Conservation (phyloP, 2,329 filamentous ascomycete species). For the Cordyceps pruinosa region DNA sequence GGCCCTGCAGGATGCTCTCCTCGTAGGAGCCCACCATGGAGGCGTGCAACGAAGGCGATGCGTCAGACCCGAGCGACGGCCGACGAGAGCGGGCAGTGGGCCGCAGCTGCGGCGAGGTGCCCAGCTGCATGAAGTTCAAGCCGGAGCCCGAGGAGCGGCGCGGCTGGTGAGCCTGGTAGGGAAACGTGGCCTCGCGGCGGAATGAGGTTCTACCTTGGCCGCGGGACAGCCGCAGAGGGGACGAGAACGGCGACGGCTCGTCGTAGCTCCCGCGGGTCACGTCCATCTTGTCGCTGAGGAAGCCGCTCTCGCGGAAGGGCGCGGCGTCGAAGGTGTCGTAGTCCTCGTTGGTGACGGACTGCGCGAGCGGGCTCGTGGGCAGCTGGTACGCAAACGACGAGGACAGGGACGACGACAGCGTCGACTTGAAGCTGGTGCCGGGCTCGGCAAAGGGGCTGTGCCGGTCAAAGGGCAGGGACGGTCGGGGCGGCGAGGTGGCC, state of each 20-base stretch:
- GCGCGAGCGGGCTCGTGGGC: slow-evolving; percentile 86
- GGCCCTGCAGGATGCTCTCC: slow-evolving; percentile 86
- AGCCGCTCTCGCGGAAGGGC: slow-evolving; percentile 44
- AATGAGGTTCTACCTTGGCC: slow-evolving; percentile 25
- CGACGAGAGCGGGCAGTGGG: slow-evolving; percentile 50
- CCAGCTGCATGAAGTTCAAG: slow-evolving; percentile 31
- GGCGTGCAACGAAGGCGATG: slow-evolving; percentile 75
- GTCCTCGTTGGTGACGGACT: slow-evolving; percentile 80
- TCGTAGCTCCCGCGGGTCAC: slow-evolving; percentile 62
- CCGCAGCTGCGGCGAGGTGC: slow-evolving; percentile 43
- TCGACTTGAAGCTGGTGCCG: slow-evolving; percentile 33
- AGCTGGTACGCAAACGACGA: slow-evolving; percentile 78
- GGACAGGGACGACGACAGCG: slow-evolving; percentile 63
- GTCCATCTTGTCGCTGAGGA: slow-evolving; percentile 32
- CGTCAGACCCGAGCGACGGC: slow-evolving; percentile 67
- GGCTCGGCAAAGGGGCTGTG: slow-evolving; percentile 25
- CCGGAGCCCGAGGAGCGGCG: slow-evolving; percentile 65
- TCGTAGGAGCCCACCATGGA: slow-evolving; percentile 98
- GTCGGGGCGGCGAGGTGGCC: slow-evolving; percentile 49
- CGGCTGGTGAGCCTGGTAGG: slow-evolving; percentile 74
- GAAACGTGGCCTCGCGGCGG: slow-evolving; percentile 53
- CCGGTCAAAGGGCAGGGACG: slow-evolving; percentile 38
- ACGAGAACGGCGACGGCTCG: slow-evolving; percentile 38
- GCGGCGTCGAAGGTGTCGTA: slow-evolving; percentile 46
- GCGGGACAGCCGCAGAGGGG: slow-evolving; percentile 20